phyloP scores from a whole-genome alignment of 2,329 filamentous ascomycete species.

The Alternaria viburni region DNA sequence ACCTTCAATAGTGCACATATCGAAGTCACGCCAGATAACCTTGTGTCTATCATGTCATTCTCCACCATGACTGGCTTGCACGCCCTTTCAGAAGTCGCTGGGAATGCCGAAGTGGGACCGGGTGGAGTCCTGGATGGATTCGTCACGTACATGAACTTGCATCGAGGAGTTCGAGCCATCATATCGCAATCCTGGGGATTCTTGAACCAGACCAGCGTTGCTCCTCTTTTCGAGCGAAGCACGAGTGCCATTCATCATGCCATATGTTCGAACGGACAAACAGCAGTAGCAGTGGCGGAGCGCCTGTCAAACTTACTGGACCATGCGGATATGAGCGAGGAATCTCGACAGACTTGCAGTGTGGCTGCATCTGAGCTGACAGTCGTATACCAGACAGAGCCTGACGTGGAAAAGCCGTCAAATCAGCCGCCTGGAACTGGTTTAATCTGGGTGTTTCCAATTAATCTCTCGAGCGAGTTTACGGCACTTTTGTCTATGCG shows the following conservation, averaged over 20 bases:
- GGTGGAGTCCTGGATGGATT: not conserved
- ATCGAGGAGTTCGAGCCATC: not conserved
- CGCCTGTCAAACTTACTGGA: not conserved
- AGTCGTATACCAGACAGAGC: not conserved
- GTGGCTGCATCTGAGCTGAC: not conserved
- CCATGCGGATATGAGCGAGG: not conserved
- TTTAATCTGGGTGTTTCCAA: conserved; percentile 26
- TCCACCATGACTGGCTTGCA: not conserved
- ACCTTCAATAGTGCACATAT: not conserved
- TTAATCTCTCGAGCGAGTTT: conserved; percentile 22
- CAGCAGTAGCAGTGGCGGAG: not conserved
- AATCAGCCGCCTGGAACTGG: not conserved
- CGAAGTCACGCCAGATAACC: not conserved
- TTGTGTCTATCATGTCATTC: not conserved
- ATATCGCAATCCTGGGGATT: not conserved
- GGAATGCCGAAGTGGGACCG: not conserved
- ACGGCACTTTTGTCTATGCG: conserved; percentile 25
- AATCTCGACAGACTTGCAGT: not conserved
- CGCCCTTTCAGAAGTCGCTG: not conserved
- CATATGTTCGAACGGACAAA: not conserved
- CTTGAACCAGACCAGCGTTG: not conserved
- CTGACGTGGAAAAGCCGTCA: not conserved
- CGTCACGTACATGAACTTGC: conserved; percentile 3
- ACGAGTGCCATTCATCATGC: not conserved
- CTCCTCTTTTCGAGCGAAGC: not conserved